Percentiles rank a stretch among this genome's conserved stretches.
phyloP scores from a whole-genome alignment of 2,329 filamentous ascomycete species.

The Aspergillus sp. region DNA sequence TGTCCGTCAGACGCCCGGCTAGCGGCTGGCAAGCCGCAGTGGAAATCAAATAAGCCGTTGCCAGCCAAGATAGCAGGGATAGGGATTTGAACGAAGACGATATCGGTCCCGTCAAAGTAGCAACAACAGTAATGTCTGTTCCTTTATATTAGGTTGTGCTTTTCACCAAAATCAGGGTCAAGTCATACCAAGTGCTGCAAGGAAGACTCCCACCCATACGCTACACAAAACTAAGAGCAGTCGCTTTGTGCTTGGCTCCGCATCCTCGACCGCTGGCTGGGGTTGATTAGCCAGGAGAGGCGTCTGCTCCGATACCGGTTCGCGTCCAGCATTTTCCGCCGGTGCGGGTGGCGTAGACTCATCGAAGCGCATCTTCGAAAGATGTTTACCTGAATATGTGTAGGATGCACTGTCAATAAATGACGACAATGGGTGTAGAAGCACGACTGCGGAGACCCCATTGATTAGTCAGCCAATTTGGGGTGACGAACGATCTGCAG shows the following conservation, averaged over 20 bases:
- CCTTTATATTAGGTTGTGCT: not conserved
- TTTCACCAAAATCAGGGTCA: not conserved
- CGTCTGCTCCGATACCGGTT: conserved; percentile 30
- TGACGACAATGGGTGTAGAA: no score
- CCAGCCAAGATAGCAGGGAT: conserved; percentile 81
- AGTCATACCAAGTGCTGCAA: conserved; percentile 53
- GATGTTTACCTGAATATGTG: not conserved
- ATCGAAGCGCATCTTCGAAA: conserved; percentile 11
- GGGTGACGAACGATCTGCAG: not conserved
- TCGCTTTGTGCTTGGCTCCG: conserved; percentile 49
- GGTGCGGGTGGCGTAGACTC: conserved; percentile 2
- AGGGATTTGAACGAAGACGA: conserved; percentile 80
- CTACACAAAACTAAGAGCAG: conserved; percentile 50
- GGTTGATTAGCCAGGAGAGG: conserved; percentile 27
- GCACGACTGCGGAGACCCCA: not conserved
- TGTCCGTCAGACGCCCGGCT: conserved; percentile 82
- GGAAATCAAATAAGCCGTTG: conserved; percentile 81
- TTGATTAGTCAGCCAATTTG: conserved; percentile 5
- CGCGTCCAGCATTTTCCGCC: conserved; percentile 2
- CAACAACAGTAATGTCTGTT: conserved; percentile 75
- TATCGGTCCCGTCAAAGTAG: conserved; percentile 80
- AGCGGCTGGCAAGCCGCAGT: conserved; percentile 85
- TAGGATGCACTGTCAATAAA: not conserved
- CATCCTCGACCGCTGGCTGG: conserved; percentile 18
- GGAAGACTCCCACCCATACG: conserved; percentile 56